A percentile compares a stretch with the other conserved stretches of the same genome.
Evolutionary conservation across 805 yeast species (phyloP).

Genomic region (Starmerella geochares): DNA sequence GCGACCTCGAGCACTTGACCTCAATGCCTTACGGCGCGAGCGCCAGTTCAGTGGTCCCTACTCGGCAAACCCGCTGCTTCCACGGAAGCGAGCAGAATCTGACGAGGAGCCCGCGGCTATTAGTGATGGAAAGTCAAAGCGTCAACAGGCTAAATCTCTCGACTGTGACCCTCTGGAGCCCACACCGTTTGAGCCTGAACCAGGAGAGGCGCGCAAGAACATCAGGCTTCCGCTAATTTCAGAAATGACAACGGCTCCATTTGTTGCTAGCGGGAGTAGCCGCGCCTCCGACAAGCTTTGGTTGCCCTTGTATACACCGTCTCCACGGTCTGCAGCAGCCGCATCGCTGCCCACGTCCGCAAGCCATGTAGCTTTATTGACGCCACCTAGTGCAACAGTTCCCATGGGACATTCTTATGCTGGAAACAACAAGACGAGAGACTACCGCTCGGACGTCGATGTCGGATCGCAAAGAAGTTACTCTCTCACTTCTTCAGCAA

Average conservation of each 20-base stretch:
- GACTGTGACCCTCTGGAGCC: not conserved
- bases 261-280: not conserved
- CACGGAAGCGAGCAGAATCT: constrained; percentile 15
- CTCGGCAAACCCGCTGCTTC: constrained; percentile 20
- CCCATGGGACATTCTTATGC: too few relatives aligned
- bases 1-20: constrained; percentile 19
- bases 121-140: not conserved
- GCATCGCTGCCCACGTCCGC: not conserved
- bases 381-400: not conserved
- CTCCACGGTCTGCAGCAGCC: not conserved
- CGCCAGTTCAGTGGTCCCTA: constrained; percentile 23
- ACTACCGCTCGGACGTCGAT: too few relatives aligned
- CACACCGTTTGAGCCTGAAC: not conserved
- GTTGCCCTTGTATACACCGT: not conserved
- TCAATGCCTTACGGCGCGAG: constrained; percentile 20
- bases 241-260: not conserved
- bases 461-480: too few relatives aligned
- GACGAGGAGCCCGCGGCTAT: constrained; percentile 6
- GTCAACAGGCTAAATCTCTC: not conserved
- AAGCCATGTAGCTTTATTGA: not conserved
- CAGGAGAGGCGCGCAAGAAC: not conserved
- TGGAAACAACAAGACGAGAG: too few relatives aligned
- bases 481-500: too few relatives aligned
- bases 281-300: not conserved
- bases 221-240: not conserved